phyloP scores from a whole-genome alignment of 1,284 basidiomycete genomes.

The Xerocomus alliaceus region DNA sequence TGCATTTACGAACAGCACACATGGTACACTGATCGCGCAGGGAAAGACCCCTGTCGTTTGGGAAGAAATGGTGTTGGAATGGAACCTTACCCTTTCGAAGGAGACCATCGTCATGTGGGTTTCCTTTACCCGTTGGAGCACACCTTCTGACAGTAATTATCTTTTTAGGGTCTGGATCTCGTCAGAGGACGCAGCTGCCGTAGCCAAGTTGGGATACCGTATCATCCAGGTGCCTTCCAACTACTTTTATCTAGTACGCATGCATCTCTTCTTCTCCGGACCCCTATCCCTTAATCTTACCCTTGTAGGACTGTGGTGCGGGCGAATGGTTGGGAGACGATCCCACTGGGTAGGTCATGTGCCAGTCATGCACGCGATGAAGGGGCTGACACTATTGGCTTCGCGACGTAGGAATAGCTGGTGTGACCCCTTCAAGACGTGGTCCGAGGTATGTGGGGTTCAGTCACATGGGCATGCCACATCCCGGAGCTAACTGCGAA shows the following conservation, averaged over 20 bases:
- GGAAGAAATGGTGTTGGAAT: constrained; percentile 73
- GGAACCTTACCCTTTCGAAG: constrained; percentile 65
- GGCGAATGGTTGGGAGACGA: constrained; percentile 79
- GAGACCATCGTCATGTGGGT: constrained; percentile 71
- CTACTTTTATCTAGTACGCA: constrained; percentile 77
- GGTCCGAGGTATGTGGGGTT: constrained; percentile 49
- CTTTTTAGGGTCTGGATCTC: constrained; percentile 72
- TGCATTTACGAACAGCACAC: constrained; percentile 60
- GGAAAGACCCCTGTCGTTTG: constrained; percentile 75
- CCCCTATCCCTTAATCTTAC: constrained; percentile 13
- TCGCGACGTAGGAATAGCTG: constrained; percentile 49
- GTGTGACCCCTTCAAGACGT: constrained; percentile 65
- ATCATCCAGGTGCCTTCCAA: constrained; percentile 74
- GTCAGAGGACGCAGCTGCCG: constrained; percentile 61
- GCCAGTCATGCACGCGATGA: not conserved
- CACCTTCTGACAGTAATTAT: not conserved
- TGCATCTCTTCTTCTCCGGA: constrained; percentile 32
- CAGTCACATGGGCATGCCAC: not conserved
- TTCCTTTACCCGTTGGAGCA: not conserved
- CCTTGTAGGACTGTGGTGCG: constrained; percentile 74
- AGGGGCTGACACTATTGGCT: constrained; percentile 13
- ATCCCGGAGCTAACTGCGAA: not conserved
- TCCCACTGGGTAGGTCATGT: constrained; percentile 47
- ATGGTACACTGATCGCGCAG: constrained; percentile 50
- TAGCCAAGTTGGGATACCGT: constrained; percentile 64